These are phyloP conservation scores for Eucalyptus paniculata DNA, from an alignment of 345 rosid species.

Conservation along the genomic window DNA sequence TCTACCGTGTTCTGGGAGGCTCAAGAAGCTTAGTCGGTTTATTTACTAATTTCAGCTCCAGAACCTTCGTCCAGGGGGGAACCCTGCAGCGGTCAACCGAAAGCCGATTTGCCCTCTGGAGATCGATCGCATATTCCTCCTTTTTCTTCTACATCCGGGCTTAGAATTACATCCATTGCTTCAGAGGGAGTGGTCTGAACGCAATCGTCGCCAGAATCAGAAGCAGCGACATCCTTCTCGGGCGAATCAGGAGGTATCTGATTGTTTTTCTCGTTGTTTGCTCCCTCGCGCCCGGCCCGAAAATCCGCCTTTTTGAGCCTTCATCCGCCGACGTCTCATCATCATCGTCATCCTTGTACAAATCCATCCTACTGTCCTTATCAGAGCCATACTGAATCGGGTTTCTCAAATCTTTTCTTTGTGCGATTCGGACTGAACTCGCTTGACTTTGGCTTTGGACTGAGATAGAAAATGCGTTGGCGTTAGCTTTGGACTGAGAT, in stretches of 20 bases:
- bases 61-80: too few species aligned
- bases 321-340: neutral
- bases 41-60: too few species aligned
- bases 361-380: neutral
- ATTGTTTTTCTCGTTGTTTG: neutral
- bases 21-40: too few species aligned
- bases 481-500: slow-evolving; percentile 7
- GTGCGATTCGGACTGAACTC: neutral
- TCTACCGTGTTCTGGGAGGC: too few species aligned
- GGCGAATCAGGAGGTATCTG: neutral
- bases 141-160: neutral
- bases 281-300: neutral
- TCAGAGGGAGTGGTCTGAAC: slow-evolving; percentile 32
- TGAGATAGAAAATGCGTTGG: slow-evolving; percentile 42
- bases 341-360: neutral
- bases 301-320: neutral
- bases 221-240: neutral
- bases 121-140: neutral
- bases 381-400: neutral
- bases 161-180: slow-evolving; percentile 6
- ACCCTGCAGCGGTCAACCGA: too few species aligned
- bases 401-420: neutral
- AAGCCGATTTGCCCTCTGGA: too few species aligned
- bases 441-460: neutral
- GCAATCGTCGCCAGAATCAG: neutral